Conservation (phyloP, 2,329 filamentous ascomycete genomes). For the Diaporthe vexans region DNA sequence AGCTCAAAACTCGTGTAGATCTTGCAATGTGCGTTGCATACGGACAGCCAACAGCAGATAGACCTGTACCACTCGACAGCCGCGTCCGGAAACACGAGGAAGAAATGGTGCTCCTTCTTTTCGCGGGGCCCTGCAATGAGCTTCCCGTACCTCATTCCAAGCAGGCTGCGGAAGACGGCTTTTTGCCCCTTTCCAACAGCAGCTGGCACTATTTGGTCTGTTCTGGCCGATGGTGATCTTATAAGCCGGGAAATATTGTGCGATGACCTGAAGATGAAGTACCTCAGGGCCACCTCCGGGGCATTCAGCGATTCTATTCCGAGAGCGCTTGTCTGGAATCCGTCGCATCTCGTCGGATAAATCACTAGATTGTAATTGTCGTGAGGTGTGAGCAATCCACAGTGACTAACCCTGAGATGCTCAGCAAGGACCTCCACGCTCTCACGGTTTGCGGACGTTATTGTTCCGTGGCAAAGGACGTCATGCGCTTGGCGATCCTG, state of each 20-base stretch:
- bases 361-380: slow-evolving; percentile 55
- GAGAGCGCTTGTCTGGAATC: slow-evolving; percentile 48
- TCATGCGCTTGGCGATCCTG: slow-evolving; percentile 25
- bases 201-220: background rate
- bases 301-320: slow-evolving; percentile 41
- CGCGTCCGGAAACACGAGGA: slow-evolving; percentile 62
- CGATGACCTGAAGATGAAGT: slow-evolving; percentile 54
- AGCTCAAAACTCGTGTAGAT: slow-evolving; percentile 57
- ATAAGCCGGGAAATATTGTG: slow-evolving; percentile 30
- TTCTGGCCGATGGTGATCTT: background rate
- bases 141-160: slow-evolving; percentile 30
- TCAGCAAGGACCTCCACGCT: slow-evolving; percentile 46
- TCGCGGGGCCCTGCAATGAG: slow-evolving; percentile 33
- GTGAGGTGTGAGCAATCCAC: slow-evolving; percentile 53
- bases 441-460: slow-evolving; percentile 38
- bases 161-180: slow-evolving; percentile 19
- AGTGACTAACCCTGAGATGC: slow-evolving; percentile 52
- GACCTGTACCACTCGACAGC: slow-evolving; percentile 52
- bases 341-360: slow-evolving; percentile 54
- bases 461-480: slow-evolving; percentile 46
- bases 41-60: slow-evolving; percentile 61
- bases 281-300: slow-evolving; percentile 49
- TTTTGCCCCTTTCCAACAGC: slow-evolving; percentile 23
- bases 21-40: slow-evolving; percentile 55
- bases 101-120: slow-evolving; percentile 55